phyloP scores from a whole-genome alignment of 2,329 filamentous ascomycete genomes.

The Botrytis tulipae region DNA sequence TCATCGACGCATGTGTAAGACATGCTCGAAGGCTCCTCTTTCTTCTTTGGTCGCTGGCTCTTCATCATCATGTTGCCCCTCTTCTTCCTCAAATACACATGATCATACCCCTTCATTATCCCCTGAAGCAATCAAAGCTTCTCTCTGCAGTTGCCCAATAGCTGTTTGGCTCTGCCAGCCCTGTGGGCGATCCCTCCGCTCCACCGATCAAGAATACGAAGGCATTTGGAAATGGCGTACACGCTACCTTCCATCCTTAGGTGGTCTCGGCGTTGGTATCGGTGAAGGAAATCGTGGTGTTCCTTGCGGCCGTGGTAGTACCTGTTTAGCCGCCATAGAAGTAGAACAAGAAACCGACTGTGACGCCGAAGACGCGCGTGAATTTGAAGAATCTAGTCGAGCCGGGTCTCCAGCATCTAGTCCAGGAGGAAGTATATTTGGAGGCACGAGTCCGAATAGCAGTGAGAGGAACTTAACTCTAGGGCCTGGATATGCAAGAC shows the following conservation, averaged over 20 bases:
- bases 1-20: conserved; percentile 75
- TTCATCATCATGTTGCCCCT: not conserved
- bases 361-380: conserved; percentile 69
- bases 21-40: conserved; percentile 72
- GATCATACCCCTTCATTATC: conserved; percentile 49
- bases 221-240: conserved; percentile 86
- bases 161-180: conserved; percentile 81
- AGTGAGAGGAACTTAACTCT: conserved; percentile 37
- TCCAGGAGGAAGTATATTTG: conserved; percentile 21
- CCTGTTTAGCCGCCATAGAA: conserved; percentile 73
- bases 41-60: conserved; percentile 44
- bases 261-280: conserved; percentile 79
- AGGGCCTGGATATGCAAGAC: conserved; percentile 73
- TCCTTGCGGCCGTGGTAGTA: conserved; percentile 74
- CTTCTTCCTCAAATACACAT: conserved; percentile 1
- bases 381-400: conserved; percentile 30
- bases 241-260: conserved; percentile 77
- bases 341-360: conserved; percentile 84
- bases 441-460: conserved; percentile 21
- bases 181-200: conserved; percentile 71
- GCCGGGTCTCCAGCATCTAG: conserved; percentile 29
- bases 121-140: conserved; percentile 39
- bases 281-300: conserved; percentile 87
- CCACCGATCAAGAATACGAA: conserved; percentile 57
- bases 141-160: conserved; percentile 41